Base-by-base conservation (phyloP, 2,329 filamentous ascomycete species). In the Paradendryphiella salina region DNA sequence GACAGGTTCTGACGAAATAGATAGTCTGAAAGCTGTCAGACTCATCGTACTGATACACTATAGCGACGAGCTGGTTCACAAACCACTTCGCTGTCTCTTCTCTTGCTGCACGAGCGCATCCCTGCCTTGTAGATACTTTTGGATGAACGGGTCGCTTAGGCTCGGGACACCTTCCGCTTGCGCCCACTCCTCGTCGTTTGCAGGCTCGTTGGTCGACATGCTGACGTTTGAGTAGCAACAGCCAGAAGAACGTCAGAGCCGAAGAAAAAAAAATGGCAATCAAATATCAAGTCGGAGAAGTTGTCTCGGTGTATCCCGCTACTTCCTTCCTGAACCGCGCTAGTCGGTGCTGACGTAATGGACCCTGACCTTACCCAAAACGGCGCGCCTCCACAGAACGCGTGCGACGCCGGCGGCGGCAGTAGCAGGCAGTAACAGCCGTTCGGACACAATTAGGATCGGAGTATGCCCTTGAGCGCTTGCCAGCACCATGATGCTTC, bases 11-110 rank as follows among this genome's bases (percentile, higher is more conserved):
- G 80, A 41, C 85, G 82, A 76, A 94, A 94, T 3, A 83, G 81
- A 66, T 83, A 77, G 73, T 90, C 86, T 86, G 65, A 54, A 42
- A 14, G 43, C 14, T 56, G 67, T 73, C 57, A 73, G 66, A 63
- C 59, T 20, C 32, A 29, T 14, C 35, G 6, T 39, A 15, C 29
- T 42, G 32, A 18, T 35, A 23, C n/a, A 41, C n/a, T 21, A 18
- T 11, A 35, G 10, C 3, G 15, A 13, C 29, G 23, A 39, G 15
- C 18, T 33, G 36, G 43, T 31, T 26, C 46, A 76, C 80, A 56
- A 71, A 88, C 90, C 91, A 71, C 90, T 91, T 52, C 92, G 85
- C 65, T 89, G 83, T 64, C 85, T 88, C 73, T 89, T 86, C 72
- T 97, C 94, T 68, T 96, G 83, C 14, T 80, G 80, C 50, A 96